Base-by-base conservation (phyloP, 1,284 basidiomycete species). In the Spongiforma sp. region DNA sequence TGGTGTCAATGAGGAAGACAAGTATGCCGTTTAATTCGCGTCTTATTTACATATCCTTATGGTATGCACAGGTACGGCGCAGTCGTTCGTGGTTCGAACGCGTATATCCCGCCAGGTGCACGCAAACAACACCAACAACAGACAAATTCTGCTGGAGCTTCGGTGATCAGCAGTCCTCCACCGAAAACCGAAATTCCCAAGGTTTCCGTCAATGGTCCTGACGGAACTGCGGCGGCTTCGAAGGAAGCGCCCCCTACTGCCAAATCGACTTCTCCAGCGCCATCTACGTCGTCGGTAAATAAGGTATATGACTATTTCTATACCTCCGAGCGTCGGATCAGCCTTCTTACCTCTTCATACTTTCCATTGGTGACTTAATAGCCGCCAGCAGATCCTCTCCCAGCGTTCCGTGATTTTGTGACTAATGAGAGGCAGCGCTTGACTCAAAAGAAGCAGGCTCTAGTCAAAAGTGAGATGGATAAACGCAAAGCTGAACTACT, bases 401-500 rank as follows among this genome's bases (percentile, higher is more conserved):
- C 90, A 48, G 91, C 91, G 19, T 96, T 96, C 86, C 88, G 93
- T 65, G 89, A 94, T 71, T 98, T 97, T 72, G 94, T 98, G 46
- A 90, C 91, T 10, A 90, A 87, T 69, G 96, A 98, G 81, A 93
- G 92, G 74, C 91, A 96, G 72, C 86, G 93, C 61, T 81, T 96
- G 61, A 91, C 93, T 56, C 92, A 95, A 81, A 97, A 95, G 85
- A 90, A 94, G 79, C 93, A 95, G 73, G 92, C 92, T 24, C 81
- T 97, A 57, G 88, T 91, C 63, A 97, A 96, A 85, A 93, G 87
- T 74, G 97, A 98, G 77, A 95, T 95, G 89, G 94, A 96, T 76
- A 94, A 93, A 73, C 88, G 91, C 61, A 88, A 98, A 80, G 92
- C 95, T 15, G 96, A 99, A 59, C 82, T 99, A 58, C 87, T 95